Conservation (phyloP, 2,329 filamentous ascomycete species). For the Kalmusia sp. region DNA sequence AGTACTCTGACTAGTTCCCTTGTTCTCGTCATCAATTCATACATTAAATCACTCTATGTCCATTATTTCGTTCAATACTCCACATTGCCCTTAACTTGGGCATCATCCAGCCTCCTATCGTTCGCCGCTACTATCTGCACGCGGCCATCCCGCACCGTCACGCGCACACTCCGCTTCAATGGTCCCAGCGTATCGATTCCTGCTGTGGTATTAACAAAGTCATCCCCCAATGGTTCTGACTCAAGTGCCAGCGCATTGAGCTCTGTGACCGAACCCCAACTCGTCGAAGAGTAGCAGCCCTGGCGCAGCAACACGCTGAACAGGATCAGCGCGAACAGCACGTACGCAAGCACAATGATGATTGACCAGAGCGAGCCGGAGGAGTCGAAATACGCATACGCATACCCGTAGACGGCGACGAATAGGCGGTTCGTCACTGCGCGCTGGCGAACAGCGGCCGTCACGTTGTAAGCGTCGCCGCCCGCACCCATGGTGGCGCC, state of each 20-base stretch:
- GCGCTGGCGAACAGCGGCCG: background rate
- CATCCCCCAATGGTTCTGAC: background rate
- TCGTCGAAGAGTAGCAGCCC: conserved; percentile 5
- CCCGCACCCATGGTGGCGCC: background rate
- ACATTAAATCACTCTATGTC: background rate
- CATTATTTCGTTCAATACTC: background rate
- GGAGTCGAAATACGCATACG: conserved; percentile 4
- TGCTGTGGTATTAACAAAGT: background rate
- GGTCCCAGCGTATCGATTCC: background rate
- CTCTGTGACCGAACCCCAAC: conserved; percentile 1
- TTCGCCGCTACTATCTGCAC: background rate
- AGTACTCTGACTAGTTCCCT: background rate
- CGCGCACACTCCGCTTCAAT: background rate
- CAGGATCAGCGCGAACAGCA: background rate
- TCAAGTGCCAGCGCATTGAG: background rate
- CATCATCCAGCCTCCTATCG: background rate
- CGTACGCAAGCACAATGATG: background rate
- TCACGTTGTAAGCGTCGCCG: conserved; percentile 3
- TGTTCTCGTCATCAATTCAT: background rate
- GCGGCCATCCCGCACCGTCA: background rate
- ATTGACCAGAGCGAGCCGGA: conserved; percentile 1
- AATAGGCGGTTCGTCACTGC: background rate
- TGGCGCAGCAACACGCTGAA: conserved; percentile 3
- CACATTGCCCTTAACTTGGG: background rate
- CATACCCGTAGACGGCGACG: conserved; percentile 1